Base-by-base conservation (phyloP, 495 filamentous ascomycete species). In the Penicillium cinerascens region DNA sequence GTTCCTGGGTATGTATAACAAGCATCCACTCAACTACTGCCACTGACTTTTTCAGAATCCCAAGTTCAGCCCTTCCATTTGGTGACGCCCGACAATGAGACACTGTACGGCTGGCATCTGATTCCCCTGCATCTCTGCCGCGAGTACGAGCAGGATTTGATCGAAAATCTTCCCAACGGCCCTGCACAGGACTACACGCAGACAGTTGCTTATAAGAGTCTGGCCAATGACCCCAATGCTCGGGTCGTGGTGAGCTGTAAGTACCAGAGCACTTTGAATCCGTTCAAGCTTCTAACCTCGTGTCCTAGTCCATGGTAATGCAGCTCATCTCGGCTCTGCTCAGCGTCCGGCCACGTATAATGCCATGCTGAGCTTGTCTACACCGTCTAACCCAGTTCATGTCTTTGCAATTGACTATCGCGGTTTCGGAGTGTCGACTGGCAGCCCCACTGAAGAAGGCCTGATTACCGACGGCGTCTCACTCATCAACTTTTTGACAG, bases 321-420 rank as follows among this genome's bases (percentile, higher is more conserved):
- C 75, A 2, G 73, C 65, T 13, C 75, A 78, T 50, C 54, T 76
- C n/a, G 73, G 59, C n/a, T 74, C 72, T 23, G 68, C 69, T 9
- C 63, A 76, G 17, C 66, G 75, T 26, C 75, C 75, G 37, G 64
- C 69, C 23, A 71, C 58, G 44, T 76, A 77, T 48, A 72, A 69
- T 22, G 61, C 67, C 39, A 44, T 74, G 27, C 55, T 77, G 2
- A 66, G 66, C 6, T 61, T 78, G 6, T 78, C 77, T 0, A 76
- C 77, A 3, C 75, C 74, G 1, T 66, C 66, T 11, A 69, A 77
- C 40, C 78, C 79, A 27, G 78, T 87, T 9, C 87, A 89, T 59
- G 70, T 88, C 47, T 71, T 91, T 40, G 73, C 84, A 21, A 78
- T 96, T 49, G 91, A 96, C 74, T 97, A 97, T 70, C 87, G 93